Base-by-base conservation (phyloP, 2,329 filamentous ascomycete genomes). In the Xylogone sp. region DNA sequence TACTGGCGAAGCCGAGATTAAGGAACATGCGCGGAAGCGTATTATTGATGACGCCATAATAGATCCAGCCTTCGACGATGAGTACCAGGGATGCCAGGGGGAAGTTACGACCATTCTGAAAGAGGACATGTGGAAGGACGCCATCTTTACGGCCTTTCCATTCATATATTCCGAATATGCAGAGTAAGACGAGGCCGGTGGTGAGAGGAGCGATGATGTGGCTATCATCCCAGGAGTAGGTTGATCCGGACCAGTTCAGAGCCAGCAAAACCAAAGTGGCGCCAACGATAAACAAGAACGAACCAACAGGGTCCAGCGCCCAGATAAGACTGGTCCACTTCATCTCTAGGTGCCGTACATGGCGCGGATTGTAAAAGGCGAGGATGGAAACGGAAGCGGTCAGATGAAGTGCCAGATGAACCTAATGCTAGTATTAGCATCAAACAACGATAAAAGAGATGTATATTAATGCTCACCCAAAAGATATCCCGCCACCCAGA, bases 401-500 rank as follows among this genome's bases (percentile, higher is more conserved):
- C 8, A 71, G 69, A 54, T 81, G 77, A 53, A 81, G 75, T 5
- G 69, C 77, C 1, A 78, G 77, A 62, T 82, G 78, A 13, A n/a
- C n/a, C n/a, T n/a, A n/a, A n/a, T n/a, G n/a, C n/a, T n/a, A n/a
- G n/a, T n/a, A n/a, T n/a, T n/a, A n/a, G n/a, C n/a, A n/a, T n/a
- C n/a, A n/a, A n/a, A n/a, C n/a, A n/a, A n/a, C n/a, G n/a, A n/a
- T n/a, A n/a, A n/a, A n/a, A n/a, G n/a, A n/a, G n/a, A n/a, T n/a
- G n/a, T n/a, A n/a, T n/a, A n/a, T n/a, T n/a, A n/a, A n/a, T n/a
- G n/a, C n/a, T n/a, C n/a, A 82, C 78, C 78, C 78, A 82, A 60
- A 80, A 82, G 56, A 82, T 81, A 56, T 74, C 71, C 1, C 79
- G 69, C 78, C 78, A 82, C 19, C 78, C 78, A 1, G 62, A 66